Evolutionary conservation across 768 basidiomycete genomes (phyloP), one percentile per base, ranked within the genome.

Genomic region (Postia placenta): DNA sequence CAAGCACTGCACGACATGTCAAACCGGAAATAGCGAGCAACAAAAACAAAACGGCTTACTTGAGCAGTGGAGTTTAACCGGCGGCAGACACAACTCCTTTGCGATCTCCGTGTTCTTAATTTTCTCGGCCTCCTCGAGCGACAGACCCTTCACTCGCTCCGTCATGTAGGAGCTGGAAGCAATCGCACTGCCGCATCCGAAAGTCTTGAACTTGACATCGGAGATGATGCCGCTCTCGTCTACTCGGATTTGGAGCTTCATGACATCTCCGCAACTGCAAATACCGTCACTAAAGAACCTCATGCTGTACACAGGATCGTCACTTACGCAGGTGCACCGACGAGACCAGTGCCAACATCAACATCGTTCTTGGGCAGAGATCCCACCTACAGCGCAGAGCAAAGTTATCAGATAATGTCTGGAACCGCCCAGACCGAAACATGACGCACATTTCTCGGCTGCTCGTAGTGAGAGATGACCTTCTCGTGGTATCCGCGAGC

Each of bases 51-150:
- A 7, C 9, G 22, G 33, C 87, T 44, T 57, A 93, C 92, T 93
- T 24, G 91, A 92, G 62, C 92, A 93, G 67, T 93, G 91, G 15
- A 93, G 80, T 69, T 98, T 98, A 61, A 98, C 95, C 43, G 95
- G 94, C 5, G 95, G 95, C 42, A 98, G 69, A 60, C 87, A 88
- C 15, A 98, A 71, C 68, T 98, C 96, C 71, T 96, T 94, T 19
- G 96, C 96, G 64, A 98, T 99, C 67, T 98, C 96, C 11, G 96
- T 98, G 74, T 99, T 99, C 72, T 94, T 96, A 60, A 99, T 95
- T 64, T 85, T 85, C 47, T 91, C 91, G 6, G 96, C 96, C 52
- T 93, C 91, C 46, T 97, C 96, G 48, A 99, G 70, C 7, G 86
- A 85, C 53, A 98, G 76, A 22, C 96, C 96, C 70, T 85, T 95